Evolutionary conservation across 2,329 filamentous ascomycete genomes (phyloP), one percentile per base, ranked within the genome.

Genomic region (Nemania sp.): DNA sequence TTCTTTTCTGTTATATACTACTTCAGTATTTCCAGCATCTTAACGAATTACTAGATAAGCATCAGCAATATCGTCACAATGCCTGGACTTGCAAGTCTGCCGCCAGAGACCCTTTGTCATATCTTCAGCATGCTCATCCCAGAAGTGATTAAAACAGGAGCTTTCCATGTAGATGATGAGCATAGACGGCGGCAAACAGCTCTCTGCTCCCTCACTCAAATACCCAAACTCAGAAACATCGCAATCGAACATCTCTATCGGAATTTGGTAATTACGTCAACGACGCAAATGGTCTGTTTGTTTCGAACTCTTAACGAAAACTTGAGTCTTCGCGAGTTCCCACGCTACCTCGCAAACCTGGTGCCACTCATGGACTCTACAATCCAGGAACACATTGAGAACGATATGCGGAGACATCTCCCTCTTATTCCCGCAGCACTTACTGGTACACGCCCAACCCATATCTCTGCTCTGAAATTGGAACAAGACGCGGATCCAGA

Each of bases 181-280:
- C 45, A 52, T 5, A n/a, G 13, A 24, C 15, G 22, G 35, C 8
- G 20, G 7, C 47, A 41, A 27, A 7, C 15, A 15, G 32, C 45
- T 22, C 32, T 60, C 3, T 41, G 29, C 7, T 52, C 15, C 18
- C 57, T 60, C 20, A 27, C 45, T 18, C 32, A 52, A 8, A 45
- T 60, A 5, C 29, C 5, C 4, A 5, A 2, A 11, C 4, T 41
- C 4, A 15, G 57, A 7, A 20, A 2, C 1, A 41, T 52, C 27
- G 45, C 57, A 52, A 60, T 45, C 0, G 57, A 60, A 29, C 20
- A 26, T 22, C 47, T 60, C 8, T 60, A 60, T 35, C 32, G 18
- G 20, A 27, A 38, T 41, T 1, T 60, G 8, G 32, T 22, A 1
- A 41, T 60, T 11, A 1, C 7, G 20, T 60, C 57, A 20, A 41